Base-by-base conservation (phyloP, 2,329 filamentous ascomycete species). In the Coniochaeta prunicola region DNA sequence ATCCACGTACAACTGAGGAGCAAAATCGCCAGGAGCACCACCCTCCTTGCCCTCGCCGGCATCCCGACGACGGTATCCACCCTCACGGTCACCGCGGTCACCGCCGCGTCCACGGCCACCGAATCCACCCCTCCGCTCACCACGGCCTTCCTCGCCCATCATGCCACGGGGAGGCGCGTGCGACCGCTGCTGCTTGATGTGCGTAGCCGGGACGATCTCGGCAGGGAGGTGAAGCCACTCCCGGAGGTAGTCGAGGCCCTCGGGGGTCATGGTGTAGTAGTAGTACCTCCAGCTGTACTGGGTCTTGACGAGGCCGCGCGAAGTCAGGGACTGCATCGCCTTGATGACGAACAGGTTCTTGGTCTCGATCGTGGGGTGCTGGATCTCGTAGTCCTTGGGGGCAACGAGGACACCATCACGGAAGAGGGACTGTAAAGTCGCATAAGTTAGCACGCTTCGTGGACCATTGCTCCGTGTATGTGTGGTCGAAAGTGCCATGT, bases 281-380 rank as follows among this genome's bases (percentile, higher is more conserved):
- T 97, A 96, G 87, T 92, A 96, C 83, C 96, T 92, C 92, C 92
- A 96, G 69, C 92, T 96, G 90, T 99, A 99, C 81, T 96, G 94
- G 72, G 94, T 99, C 91, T 99, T 99, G 82, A 99, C 87, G 81
- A 91, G 97, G 77, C 93, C 93, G 78, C 94, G 93, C 71, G 92
- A 97, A 83, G 88, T 96, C 76, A 99, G 88, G 67, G 94, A 99
- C 85, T 99, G 94, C 82, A 87, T 89, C 74, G 94, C 94, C 88
- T 99, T 99, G 87, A 99, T 91, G 79, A 97, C 93, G 79, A 81
- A 97, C 74, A 99, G 91, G 88, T 99, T 99, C 89, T 60, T 56
- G 45, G 54, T 60, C 15, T 59, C 59, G 59, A 55, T 48, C 55
- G 8, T 59, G 54, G 59, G 45, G 38, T 50, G 53, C 42, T 59